Evolutionary conservation across 305 asterid species (phyloP), one percentile per base, ranked within the genome.

Genomic region (Plantago coronopus): DNA sequence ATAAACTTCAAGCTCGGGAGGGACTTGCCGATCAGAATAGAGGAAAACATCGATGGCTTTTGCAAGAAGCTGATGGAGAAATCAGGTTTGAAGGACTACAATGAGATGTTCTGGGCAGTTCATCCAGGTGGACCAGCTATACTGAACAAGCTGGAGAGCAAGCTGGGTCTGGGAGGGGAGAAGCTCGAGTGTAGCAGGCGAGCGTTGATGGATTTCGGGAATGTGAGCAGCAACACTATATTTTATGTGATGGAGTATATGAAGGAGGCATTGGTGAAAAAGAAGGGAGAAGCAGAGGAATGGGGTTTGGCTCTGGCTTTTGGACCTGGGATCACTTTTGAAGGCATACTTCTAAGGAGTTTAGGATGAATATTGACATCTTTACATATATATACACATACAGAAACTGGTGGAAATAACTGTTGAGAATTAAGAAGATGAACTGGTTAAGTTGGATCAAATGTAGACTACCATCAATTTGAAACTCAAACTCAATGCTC

Each of bases 71-170:
- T 89, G 1, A 84, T 81, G 77, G 72, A 23, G 0, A 76, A 72
- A 5, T 71, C 74, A 6, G 86, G 81, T 38, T 19, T 72, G 59
- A 23, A 17, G 55, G 72, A 66, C 0, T 84, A 68, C 22, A 86
- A 89, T 25, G 86, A 86, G 16, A 7, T 91, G 78, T 91, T 91
- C 31, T 91, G 98, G 98, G 98, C 96, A 21, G 98, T 91, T 14
- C 98, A 91, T 29, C 98, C 97, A 0, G 97, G 96, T 0, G 97
- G 98, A 5, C 98, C 97, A 53, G 97, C 97, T 17, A 88, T 91
- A 16, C 71, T 91, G 62, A 85, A 84, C 87, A 69, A 89, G 59
- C 38, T 91, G 61, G 97, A 89, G 70, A 78, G 38, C 7, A 79
- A 34, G 4, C 78, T 91, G 1, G 75, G 79, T 17, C 54, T 91